These are phyloP conservation scores for Seiridium unicorne DNA, from an alignment of 2,329 filamentous ascomycete species.

Conservation along the genomic window DNA sequence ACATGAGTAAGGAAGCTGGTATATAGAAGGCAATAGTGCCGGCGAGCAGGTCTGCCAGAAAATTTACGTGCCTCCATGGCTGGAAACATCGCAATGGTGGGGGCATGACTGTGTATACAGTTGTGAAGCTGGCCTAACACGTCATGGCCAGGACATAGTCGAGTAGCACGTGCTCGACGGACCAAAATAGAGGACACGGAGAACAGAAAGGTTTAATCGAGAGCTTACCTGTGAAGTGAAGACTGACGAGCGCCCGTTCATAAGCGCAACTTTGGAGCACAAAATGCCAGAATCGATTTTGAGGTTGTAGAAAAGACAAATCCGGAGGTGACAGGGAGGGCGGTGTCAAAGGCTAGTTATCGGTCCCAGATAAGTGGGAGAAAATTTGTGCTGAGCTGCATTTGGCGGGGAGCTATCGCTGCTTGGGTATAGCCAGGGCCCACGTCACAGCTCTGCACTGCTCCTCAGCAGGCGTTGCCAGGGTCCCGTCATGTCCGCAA, in stretches of 20 bases:
- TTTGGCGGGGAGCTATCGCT: slow-evolving; percentile 2
- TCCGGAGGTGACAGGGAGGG: slow-evolving; percentile 6
- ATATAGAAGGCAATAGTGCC: not conserved
- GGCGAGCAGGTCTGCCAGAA: not conserved
- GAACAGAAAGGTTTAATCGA: slow-evolving; percentile 10
- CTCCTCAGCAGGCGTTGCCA: not conserved
- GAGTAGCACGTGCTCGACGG: not conserved
- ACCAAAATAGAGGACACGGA: not conserved
- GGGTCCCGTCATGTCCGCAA: not conserved
- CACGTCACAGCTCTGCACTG: not conserved
- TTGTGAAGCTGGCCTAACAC: not conserved
- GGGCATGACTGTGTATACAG: not conserved
- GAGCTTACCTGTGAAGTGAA: slow-evolving; percentile 80
- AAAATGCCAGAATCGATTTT: slow-evolving; percentile 16
- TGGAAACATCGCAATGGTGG: not conserved
- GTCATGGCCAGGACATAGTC: not conserved
- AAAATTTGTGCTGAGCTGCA: slow-evolving; percentile 7
- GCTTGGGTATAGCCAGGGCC: not conserved
- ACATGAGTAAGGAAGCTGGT: slow-evolving; percentile 10
- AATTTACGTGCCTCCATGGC: not conserved
- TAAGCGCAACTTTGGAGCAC: slow-evolving; percentile 61
- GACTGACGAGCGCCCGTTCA: slow-evolving; percentile 80
- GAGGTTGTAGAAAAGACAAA: slow-evolving; percentile 14
- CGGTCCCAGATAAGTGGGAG: slow-evolving; percentile 1
- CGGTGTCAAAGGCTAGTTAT: not conserved